Percentiles rank a stretch among this genome's conserved stretches.
Conservation (phyloP, 768 basidiomycete genomes). For the Crepidotus variabilis region DNA sequence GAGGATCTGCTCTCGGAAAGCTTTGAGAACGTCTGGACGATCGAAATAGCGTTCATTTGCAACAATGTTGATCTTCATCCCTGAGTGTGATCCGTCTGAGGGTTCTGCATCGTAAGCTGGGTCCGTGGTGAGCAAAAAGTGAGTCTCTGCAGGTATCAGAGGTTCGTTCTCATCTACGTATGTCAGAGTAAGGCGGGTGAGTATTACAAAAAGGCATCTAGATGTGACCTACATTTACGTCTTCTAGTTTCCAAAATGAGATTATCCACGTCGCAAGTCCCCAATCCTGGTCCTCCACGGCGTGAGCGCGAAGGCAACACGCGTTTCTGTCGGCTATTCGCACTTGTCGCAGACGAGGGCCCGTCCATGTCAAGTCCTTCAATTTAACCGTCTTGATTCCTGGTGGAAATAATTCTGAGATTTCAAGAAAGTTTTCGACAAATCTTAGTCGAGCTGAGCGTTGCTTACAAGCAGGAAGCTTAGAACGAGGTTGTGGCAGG, state of each 20-base stretch:
- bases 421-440: not conserved
- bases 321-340: constrained; percentile 61
- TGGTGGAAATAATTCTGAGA: no score
- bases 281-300: constrained; percentile 78
- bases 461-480: not conserved
- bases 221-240: constrained; percentile 59
- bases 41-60: constrained; percentile 76
- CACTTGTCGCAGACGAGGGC: constrained; percentile 30
- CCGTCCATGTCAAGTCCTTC: constrained; percentile 28
- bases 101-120: constrained; percentile 44
- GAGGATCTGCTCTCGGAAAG: constrained; percentile 61
- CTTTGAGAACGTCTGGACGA: constrained; percentile 68
- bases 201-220: constrained; percentile 8
- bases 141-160: constrained; percentile 61
- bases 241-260: constrained; percentile 82
- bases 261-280: constrained; percentile 73
- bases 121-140: constrained; percentile 74
- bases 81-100: constrained; percentile 28
- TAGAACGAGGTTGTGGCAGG: not conserved
- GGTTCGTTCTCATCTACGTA: constrained; percentile 64
- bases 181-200: constrained; percentile 10
- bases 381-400: not conserved
- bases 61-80: constrained; percentile 46
- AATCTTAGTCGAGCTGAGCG: not conserved
- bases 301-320: constrained; percentile 79